These are phyloP conservation scores for Thymus mandschuricus DNA, from an alignment of 257 asterid species.

Conservation along the genomic window DNA sequence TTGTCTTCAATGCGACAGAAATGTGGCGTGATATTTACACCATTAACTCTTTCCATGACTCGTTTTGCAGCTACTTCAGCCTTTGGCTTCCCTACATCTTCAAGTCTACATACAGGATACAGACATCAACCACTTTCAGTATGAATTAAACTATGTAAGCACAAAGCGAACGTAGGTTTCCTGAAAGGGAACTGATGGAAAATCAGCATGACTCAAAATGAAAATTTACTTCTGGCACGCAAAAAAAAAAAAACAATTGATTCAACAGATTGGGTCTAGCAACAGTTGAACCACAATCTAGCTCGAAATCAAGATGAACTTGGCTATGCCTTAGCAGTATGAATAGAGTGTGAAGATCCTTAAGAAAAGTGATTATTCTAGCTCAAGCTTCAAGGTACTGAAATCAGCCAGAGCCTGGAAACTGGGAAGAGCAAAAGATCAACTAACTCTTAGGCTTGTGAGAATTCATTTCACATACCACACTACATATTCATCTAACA, in stretches of 20 bases:
- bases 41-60: constrained; percentile 95
- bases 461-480: background rate
- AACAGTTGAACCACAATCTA: constrained; percentile 19
- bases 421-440: background rate
- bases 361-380: background rate
- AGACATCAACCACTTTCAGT: constrained; percentile 18
- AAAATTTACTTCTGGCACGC: constrained; percentile 9
- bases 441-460: background rate
- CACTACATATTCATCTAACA: background rate
- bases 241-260: background rate
- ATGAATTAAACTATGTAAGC: constrained; percentile 22
- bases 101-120: constrained; percentile 59
- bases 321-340: constrained; percentile 8
- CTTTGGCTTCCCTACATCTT: constrained; percentile 98
- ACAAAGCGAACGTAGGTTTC: constrained; percentile 2
- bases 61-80: constrained; percentile 96
- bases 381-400: background rate
- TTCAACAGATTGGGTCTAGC: background rate
- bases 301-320: constrained; percentile 21
- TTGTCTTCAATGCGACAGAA: constrained; percentile 98
- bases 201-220: constrained; percentile 4
- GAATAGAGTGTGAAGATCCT: constrained; percentile 13
- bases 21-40: constrained; percentile 84
- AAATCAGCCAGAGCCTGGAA: constrained; percentile 10
- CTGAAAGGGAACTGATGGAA: constrained; percentile 3